Base-by-base conservation (phyloP, 1,139 yeast species). In the Kurtzmaniella quercitrusa region DNA sequence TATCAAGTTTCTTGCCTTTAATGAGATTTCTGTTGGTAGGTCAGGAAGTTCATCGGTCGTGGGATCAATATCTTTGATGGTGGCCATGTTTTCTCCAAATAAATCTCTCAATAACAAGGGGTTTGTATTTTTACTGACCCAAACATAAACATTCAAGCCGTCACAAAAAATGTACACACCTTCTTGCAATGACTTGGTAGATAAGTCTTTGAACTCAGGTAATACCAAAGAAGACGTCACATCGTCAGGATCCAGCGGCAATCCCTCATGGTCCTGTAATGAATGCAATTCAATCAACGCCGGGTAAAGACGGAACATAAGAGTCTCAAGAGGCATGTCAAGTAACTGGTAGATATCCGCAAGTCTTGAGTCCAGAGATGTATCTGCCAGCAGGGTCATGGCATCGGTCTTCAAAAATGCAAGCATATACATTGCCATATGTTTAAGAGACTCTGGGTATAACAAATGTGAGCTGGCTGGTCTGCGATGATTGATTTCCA, bases 81-180 rank as follows among this genome's bases (percentile, higher is more conserved):
- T 50, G 3, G 68, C 68, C 17, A 78, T 72, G 6, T 63, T 54
- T 1, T 62, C 68, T 1, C 95, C 96, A 56, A 91, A 83, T 45
- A 93, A 64, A 60, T 91, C 98, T 48, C 76, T 68, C 22, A 93
- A 58, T 30, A 93, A 67, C 46, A 80, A 62, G 5, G 84, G 80
- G 50, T 85, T 83, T 1, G 88, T 86, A 38, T 80, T 76, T 14
- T 78, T 78, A 57, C 88, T 88, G 33, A 93, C 67, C 83, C 88
- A 87, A 32, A 93, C 68, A 44, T 71, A 72, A 3, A 84, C 70
- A 18, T 68, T 59, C 23, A 67, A 70, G 12, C 96, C 95, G 54
- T 87, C 80, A 66, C 85, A 91, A 30, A 84, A 63, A 40, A 91
- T 58, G 60, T 86, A 88, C 7, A 87, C 91, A 3, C 96, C 95